Evolutionary conservation across 1,139 yeast genomes (phyloP), one percentile per base, ranked within the genome.

Genomic region (Diutina mesorugosa): DNA sequence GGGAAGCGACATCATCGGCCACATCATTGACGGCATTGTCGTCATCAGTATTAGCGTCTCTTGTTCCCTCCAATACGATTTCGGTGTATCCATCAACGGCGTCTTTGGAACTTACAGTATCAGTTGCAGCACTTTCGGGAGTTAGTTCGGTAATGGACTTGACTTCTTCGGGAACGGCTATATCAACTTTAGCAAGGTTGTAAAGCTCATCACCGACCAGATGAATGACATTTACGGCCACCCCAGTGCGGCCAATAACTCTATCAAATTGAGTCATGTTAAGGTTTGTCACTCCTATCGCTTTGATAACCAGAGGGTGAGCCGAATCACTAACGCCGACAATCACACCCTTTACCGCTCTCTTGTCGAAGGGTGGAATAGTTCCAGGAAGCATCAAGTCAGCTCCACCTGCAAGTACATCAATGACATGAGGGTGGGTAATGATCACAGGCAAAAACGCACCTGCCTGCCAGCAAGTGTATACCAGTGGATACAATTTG

Each of bases 371-470:
- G 0, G 96, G 96, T 0, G 90, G 87, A 6, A 87, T 74, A 2
- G 93, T 83, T 0, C 99, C 99, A 0, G 96, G 95, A 45, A 88
- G 74, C 97, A 93, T 91, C 63, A 93, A 74, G 66, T 91, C 86
- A 0, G 98, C 97, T 8, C 97, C 97, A 59, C 80, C 82, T 46
- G 76, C 72, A 35, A 90, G 69, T 57, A 80, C 80, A 55, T 72
- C 67, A 21, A 91, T 76, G 2, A 93, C 97, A 62, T 78, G 81
- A 12, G 81, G 81, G 66, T 89, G 93, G 0, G 97, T 91, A 10
- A 18, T 12, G 3, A 91, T 79, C 2, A 77, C 66, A 0, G 96
- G 96, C 32, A 89, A 63, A 9, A 90, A 59, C 59, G 71, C 78
- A 0, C 93, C 90, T 51, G 80, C 77, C 41, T 76, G 74, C 95